Percentiles rank a stretch among this genome's conserved stretches.
These are phyloP conservation scores for Cladosporium sp. DNA, from an alignment of 2,329 filamentous ascomycete genomes.

Conservation along the genomic window DNA sequence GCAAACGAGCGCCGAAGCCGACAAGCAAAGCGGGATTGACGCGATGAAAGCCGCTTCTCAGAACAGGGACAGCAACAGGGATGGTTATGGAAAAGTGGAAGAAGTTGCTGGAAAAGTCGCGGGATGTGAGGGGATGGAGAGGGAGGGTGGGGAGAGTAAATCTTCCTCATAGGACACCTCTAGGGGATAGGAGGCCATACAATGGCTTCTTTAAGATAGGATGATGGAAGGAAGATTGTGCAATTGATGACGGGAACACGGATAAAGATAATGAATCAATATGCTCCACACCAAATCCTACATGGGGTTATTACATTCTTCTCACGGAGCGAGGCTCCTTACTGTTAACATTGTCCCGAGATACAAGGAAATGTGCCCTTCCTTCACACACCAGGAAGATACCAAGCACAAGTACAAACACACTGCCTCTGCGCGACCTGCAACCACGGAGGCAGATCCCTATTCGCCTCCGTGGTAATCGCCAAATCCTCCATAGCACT, in stretches of 20 bases:
- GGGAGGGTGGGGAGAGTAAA: constrained; percentile 54
- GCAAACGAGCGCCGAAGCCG: constrained; percentile 60
- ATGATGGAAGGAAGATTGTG: no score
- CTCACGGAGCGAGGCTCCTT: no score
- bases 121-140: constrained; percentile 67
- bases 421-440: constrained; percentile 29
- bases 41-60: constrained; percentile 60
- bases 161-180: constrained; percentile 10
- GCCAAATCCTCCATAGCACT: constrained; percentile 44
- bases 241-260: no score
- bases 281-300: no score
- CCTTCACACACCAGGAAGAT: neutral
- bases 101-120: constrained; percentile 60
- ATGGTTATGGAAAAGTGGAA: constrained; percentile 61
- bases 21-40: constrained; percentile 59
- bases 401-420: constrained; percentile 17
- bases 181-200: no score
- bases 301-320: no score
- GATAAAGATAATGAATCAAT: no score
- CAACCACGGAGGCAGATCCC: constrained; percentile 27
- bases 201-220: neutral
- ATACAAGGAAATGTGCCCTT: no score
- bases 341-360: no score
- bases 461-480: constrained; percentile 16
- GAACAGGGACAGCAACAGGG: constrained; percentile 48